Evolutionary conservation across 768 basidiomycete species (phyloP).

Genomic region (Agrocybe praecox): DNA sequence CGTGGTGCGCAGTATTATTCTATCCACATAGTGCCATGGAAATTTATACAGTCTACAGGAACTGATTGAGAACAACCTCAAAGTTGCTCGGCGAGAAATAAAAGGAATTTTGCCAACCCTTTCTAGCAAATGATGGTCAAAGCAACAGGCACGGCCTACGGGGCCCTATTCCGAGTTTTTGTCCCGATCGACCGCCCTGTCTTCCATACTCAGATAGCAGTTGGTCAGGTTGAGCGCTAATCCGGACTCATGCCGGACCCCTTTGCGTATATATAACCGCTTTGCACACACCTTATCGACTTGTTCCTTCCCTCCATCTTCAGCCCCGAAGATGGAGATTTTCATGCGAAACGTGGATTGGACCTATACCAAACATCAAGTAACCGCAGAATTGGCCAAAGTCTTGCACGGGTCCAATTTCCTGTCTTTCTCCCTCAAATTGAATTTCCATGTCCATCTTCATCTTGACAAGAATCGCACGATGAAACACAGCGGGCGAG

Average conservation of each 20-base stretch:
- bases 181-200: neutral
- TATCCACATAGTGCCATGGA: neutral
- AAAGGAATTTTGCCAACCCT: conserved; percentile 54
- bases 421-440: conserved; percentile 24
- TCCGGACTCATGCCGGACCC: conserved; percentile 4
- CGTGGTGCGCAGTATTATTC: conserved; percentile 40
- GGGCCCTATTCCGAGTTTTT: neutral
- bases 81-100: conserved; percentile 59
- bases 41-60: conserved; percentile 34
- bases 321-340: conserved; percentile 37
- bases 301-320: conserved; percentile 2
- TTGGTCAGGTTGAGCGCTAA: conserved; percentile 10
- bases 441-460: conserved; percentile 60
- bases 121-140: conserved; percentile 12
- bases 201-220: neutral
- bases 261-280: conserved; percentile 12
- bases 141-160: conserved; percentile 4
- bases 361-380: conserved; percentile 26
- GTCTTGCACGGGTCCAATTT: conserved; percentile 50
- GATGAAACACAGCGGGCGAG: conserved; percentile 40
- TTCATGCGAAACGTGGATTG: conserved; percentile 40
- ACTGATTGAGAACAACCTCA: conserved; percentile 63
- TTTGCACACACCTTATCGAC: conserved; percentile 11
- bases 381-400: conserved; percentile 38
- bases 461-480: conserved; percentile 37